A percentile compares a stretch with the other conserved stretches of the same genome.
phyloP scores from a whole-genome alignment of 352 stramenopile species.

The Pythium graminicola region DNA sequence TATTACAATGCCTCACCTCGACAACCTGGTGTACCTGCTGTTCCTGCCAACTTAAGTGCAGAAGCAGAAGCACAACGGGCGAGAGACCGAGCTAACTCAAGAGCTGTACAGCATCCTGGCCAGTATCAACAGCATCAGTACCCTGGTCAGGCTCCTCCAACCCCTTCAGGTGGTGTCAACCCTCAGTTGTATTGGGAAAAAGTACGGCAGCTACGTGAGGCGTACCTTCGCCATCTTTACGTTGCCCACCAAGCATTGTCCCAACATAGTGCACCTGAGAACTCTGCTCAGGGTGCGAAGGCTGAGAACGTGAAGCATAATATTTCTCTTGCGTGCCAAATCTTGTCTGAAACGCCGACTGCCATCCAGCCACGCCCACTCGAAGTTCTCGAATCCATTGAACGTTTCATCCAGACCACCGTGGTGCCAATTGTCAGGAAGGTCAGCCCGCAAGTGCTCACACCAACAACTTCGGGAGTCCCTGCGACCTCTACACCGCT shows the following conservation, averaged over 20 bases:
- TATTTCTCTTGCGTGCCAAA: slow-evolving; percentile 59
- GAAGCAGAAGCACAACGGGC: slow-evolving; percentile 51
- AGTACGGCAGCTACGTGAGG: slow-evolving; percentile 46
- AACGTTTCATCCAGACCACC: slow-evolving; percentile 73
- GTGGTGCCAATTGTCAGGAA: slow-evolving; percentile 73
- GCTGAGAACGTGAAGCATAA: slow-evolving; percentile 79
- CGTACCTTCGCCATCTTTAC: slow-evolving; percentile 41
- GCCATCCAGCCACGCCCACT: slow-evolving; percentile 48
- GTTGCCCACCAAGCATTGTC: slow-evolving; percentile 60
- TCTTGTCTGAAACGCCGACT: slow-evolving; percentile 47
- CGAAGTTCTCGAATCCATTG: slow-evolving; percentile 70
- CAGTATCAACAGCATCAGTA: slow-evolving; percentile 14
- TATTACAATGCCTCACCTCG: slow-evolving; percentile 38
- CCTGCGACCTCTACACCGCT: not conserved
- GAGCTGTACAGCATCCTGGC: slow-evolving; percentile 8
- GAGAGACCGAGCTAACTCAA: slow-evolving; percentile 30
- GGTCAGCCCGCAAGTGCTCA: slow-evolving; percentile 25
- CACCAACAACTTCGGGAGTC: slow-evolving; percentile 3
- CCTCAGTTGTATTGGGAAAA: slow-evolving; percentile 66
- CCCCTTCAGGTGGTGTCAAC: slow-evolving; percentile 20
- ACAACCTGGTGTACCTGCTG: slow-evolving; percentile 17
- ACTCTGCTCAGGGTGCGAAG: slow-evolving; percentile 59
- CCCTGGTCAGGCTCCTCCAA: not conserved
- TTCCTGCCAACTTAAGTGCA: slow-evolving; percentile 25
- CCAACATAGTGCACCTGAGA: slow-evolving; percentile 53